Evolutionary conservation across 2,329 filamentous ascomycete genomes (phyloP).

Genomic region (Amesomyces nigricolor): DNA sequence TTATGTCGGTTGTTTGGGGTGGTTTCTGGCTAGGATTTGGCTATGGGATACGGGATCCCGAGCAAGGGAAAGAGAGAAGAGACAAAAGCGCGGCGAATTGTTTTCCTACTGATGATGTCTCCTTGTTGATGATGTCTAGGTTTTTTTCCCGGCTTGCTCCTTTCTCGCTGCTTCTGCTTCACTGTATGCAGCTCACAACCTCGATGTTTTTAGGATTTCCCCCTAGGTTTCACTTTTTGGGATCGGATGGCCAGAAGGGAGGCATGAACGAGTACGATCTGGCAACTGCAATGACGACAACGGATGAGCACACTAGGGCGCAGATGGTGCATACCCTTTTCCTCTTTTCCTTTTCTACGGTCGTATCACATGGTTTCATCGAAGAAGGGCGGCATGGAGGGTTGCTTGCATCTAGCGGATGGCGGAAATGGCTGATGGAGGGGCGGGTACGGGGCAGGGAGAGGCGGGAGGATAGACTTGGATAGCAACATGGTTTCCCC

Average conservation of each 20-base stretch:
- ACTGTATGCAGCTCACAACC: slow-evolving; percentile 2
- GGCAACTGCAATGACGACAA: slow-evolving; percentile 2
- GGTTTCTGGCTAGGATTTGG: background rate
- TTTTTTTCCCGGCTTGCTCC: background rate
- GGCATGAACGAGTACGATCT: slow-evolving; percentile 1
- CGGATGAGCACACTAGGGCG: background rate
- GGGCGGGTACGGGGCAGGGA: background rate
- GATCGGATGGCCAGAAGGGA: background rate
- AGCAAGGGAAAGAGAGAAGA: background rate
- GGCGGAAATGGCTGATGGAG: background rate
- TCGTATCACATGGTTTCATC: background rate
- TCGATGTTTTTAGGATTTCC: background rate
- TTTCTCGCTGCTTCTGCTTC: background rate
- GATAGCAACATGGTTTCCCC: slow-evolving; percentile 7
- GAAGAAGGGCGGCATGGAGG: background rate
- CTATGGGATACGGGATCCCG: background rate
- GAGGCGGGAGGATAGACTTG: background rate
- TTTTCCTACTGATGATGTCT: background rate
- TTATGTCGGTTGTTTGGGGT: slow-evolving; percentile 7
- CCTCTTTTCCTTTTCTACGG: background rate
- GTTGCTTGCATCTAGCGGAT: background rate
- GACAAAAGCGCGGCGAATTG: background rate
- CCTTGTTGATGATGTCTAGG: background rate
- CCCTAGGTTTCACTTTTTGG: background rate
- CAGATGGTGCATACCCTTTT: background rate